phyloP scores from a whole-genome alignment of 2,329 filamentous ascomycete species.

The Aureobasidium sp. region DNA sequence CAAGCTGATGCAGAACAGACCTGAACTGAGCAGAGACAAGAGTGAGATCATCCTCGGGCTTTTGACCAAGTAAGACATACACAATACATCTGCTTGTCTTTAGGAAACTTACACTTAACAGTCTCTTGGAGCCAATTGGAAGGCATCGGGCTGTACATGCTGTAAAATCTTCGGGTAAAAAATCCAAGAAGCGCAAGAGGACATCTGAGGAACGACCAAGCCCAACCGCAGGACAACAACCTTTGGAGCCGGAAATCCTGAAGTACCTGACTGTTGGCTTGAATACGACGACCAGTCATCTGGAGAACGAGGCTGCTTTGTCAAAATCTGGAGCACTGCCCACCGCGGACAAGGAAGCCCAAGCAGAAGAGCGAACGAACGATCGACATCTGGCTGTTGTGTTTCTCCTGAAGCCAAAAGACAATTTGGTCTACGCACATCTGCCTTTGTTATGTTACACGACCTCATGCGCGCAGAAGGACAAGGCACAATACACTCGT shows the following conservation, averaged over 20 bases:
- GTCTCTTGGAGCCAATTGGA: constrained; percentile 57
- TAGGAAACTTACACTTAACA: constrained; percentile 26
- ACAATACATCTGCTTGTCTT: too few species aligned
- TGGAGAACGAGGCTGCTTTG: constrained; percentile 42
- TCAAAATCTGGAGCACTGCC: neutral
- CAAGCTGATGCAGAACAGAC: constrained; percentile 7
- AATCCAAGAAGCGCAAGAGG: constrained; percentile 27
- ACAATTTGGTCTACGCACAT: constrained; percentile 17
- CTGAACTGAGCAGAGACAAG: constrained; percentile 11
- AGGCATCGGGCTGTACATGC: constrained; percentile 50
- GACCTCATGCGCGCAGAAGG: neutral
- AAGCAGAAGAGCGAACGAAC: neutral
- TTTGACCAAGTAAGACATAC: neutral
- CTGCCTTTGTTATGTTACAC: constrained; percentile 17
- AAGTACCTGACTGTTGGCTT: constrained; percentile 57
- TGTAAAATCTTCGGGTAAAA: constrained; percentile 39
- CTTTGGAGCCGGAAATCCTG: constrained; percentile 45
- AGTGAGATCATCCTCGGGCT: constrained; percentile 1
- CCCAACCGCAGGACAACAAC: too few species aligned
- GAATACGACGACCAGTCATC: constrained; percentile 53
- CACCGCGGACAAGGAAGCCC: neutral
- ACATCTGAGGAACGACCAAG: neutral
- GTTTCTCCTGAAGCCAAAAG: constrained; percentile 23
- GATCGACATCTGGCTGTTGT: constrained; percentile 14
- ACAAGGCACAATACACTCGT: constrained; percentile 8